Conservation (phyloP, 768 basidiomycete genomes). For the Baorangia bicolor region DNA sequence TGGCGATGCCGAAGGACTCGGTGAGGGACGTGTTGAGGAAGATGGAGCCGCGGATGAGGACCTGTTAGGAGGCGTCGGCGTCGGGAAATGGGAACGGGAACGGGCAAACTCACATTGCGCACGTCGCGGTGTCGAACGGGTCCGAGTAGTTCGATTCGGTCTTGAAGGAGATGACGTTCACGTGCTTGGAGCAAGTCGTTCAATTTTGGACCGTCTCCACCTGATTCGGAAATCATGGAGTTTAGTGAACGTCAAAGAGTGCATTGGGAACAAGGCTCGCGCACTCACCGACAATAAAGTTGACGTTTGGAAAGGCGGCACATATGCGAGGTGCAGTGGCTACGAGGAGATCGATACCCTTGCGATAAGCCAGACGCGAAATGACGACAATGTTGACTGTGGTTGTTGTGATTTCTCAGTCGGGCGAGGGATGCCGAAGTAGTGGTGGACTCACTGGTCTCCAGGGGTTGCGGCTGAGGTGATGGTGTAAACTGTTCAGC, state of each 20-base stretch:
- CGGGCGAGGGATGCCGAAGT: too few species aligned
- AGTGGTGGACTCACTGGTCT: slow-evolving; percentile 47
- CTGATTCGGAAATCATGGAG: slow-evolving; percentile 37
- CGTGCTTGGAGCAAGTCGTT: slow-evolving; percentile 95
- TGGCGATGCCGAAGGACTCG: slow-evolving; percentile 96
- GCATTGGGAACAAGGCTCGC: too few species aligned
- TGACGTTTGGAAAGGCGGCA: slow-evolving; percentile 77
- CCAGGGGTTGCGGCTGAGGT: slow-evolving; percentile 40
- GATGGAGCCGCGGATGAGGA: slow-evolving; percentile 84
- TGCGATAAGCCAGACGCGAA: slow-evolving; percentile 89
- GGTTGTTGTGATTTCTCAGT: neutral
- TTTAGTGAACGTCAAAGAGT: neutral
- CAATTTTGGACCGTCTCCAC: slow-evolving; percentile 94
- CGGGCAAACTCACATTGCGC: slow-evolving; percentile 53
- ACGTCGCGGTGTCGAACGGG: slow-evolving; percentile 80
- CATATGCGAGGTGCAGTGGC: slow-evolving; percentile 92
- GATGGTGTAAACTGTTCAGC: slow-evolving; percentile 82
- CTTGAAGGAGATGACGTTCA: slow-evolving; percentile 86
- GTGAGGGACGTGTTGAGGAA: slow-evolving; percentile 96
- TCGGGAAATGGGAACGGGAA: neutral
- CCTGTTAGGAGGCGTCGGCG: slow-evolving; percentile 40
- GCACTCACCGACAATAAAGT: slow-evolving; percentile 75
- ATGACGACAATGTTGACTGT: slow-evolving; percentile 90
- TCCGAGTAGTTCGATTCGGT: slow-evolving; percentile 88
- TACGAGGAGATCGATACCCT: slow-evolving; percentile 94